phyloP scores from a whole-genome alignment of 2,329 filamentous ascomycete species.

The Rachicladosporium sp. region DNA sequence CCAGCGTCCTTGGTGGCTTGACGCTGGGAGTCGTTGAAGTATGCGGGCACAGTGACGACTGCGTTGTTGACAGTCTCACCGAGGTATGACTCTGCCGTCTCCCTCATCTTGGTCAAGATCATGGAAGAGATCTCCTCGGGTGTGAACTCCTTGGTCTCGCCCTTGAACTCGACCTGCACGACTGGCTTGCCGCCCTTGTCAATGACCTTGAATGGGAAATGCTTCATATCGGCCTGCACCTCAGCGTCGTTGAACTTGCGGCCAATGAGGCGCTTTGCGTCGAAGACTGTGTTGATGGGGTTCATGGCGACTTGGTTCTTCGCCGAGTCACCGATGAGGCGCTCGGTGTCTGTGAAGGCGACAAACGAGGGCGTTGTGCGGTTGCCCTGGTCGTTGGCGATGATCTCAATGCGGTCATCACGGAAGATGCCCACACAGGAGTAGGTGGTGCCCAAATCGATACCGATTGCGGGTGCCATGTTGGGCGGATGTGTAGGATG shows the following conservation, averaged over 20 bases:
- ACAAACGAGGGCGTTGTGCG: slow-evolving; percentile 45
- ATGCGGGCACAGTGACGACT: slow-evolving; percentile 91
- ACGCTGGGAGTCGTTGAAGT: slow-evolving; percentile 98
- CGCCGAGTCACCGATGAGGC: slow-evolving; percentile 90
- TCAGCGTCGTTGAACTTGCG: slow-evolving; percentile 59
- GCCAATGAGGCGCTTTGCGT: slow-evolving; percentile 95
- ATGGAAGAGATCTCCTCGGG: slow-evolving; percentile 96
- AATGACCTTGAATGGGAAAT: slow-evolving; percentile 95
- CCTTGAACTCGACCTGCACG: slow-evolving; percentile 93
- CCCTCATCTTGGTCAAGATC: slow-evolving; percentile 94
- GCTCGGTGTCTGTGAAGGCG: slow-evolving; percentile 93
- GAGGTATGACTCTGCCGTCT: slow-evolving; percentile 93
- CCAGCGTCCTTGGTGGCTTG: slow-evolving; percentile 98
- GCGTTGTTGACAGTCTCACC: slow-evolving; percentile 92
- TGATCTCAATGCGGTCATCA: slow-evolving; percentile 67
- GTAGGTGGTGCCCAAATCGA: slow-evolving; percentile 90
- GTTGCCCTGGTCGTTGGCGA: slow-evolving; percentile 43
- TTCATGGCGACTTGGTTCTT: slow-evolving; percentile 99
- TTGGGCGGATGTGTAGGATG: slow-evolving; percentile 16
- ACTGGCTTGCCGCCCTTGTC: slow-evolving; percentile 82
- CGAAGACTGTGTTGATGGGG: slow-evolving; percentile 90
- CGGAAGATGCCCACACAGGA: slow-evolving; percentile 84
- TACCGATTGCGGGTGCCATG: slow-evolving; percentile 62
- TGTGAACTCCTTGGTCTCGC: slow-evolving; percentile 86
- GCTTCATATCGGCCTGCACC: slow-evolving; percentile 98